Conservation (phyloP, 371 early-diverging fungal genomes). For the Coemansia sp. region DNA sequence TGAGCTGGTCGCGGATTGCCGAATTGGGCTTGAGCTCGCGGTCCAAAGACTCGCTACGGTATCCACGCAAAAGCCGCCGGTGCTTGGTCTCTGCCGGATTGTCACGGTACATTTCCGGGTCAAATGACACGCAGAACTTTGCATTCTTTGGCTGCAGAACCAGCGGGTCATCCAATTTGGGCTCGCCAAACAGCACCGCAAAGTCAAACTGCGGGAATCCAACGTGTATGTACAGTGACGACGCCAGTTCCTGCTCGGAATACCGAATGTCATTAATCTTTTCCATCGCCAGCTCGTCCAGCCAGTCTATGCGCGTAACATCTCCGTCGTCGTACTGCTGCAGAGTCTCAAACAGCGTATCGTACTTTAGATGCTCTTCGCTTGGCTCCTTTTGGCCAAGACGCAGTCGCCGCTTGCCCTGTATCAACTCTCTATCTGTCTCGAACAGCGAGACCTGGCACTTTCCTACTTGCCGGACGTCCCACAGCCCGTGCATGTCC, state of each 20-base stretch:
- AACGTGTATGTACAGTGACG: conserved; percentile 69
- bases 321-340: conserved; percentile 86
- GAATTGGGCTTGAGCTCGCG: conserved; percentile 94
- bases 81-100: conserved; percentile 97
- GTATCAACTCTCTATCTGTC: conserved; percentile 73
- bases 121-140: conserved; percentile 52
- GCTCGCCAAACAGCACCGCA: conserved; percentile 86
- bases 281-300: conserved; percentile 83
- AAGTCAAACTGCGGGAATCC: conserved; percentile 93
- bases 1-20: conserved; percentile 88
- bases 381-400: conserved; percentile 66
- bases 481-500: conserved; percentile 75
- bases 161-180: conserved; percentile 50
- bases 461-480: conserved; percentile 71
- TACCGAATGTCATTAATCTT: conserved; percentile 77
- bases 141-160: conserved; percentile 31
- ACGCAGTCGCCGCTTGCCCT: conserved; percentile 77
- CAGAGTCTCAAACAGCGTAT: conserved; percentile 82
- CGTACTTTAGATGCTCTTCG: conserved; percentile 69
- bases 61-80: conserved; percentile 85
- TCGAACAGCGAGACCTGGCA: conserved; percentile 78
- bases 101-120: conserved; percentile 74
- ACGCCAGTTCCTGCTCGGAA: conserved; percentile 59
- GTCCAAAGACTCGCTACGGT: conserved; percentile 87
- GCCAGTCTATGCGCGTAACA: conserved; percentile 81